Evolutionary conservation across 2,329 filamentous ascomycete species (phyloP).

Genomic region (Cadophora sp.): DNA sequence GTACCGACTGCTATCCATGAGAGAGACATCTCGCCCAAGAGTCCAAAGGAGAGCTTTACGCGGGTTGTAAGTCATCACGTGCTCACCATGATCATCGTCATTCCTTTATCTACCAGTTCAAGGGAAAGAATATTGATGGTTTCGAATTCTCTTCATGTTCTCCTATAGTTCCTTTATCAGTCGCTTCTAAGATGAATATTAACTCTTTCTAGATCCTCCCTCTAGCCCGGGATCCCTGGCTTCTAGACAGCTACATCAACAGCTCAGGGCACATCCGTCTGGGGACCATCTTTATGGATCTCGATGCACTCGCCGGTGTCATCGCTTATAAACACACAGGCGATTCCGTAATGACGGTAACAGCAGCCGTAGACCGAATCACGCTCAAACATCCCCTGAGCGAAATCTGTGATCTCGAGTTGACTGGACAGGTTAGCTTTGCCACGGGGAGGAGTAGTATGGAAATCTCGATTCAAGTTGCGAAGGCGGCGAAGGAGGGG

Average conservation of each 20-base stretch:
- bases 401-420: slow-evolving; percentile 73
- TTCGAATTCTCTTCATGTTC: background rate
- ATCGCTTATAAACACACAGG: slow-evolving; percentile 74
- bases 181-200: slow-evolving; percentile 14
- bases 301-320: slow-evolving; percentile 74
- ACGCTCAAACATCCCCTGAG: slow-evolving; percentile 65
- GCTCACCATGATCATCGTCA: background rate
- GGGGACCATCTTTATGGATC: slow-evolving; percentile 65
- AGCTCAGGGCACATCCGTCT: slow-evolving; percentile 69
- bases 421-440: slow-evolving; percentile 61
- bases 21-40: slow-evolving; percentile 62
- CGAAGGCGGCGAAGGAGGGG: slow-evolving; percentile 63
- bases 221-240: slow-evolving; percentile 71
- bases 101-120: background rate
- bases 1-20: slow-evolving; percentile 46
- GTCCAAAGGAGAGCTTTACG: slow-evolving; percentile 72
- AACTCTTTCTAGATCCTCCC: slow-evolving; percentile 58
- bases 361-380: slow-evolving; percentile 49
- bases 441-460: slow-evolving; percentile 72
- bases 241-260: slow-evolving; percentile 74
- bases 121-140: background rate
- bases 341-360: slow-evolving; percentile 56
- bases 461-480: slow-evolving; percentile 73
- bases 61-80: slow-evolving; percentile 57
- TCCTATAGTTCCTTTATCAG: background rate